These are phyloP conservation scores for Camellia japonica DNA, from an alignment of 148 eudicot species.

Conservation along the genomic window DNA sequence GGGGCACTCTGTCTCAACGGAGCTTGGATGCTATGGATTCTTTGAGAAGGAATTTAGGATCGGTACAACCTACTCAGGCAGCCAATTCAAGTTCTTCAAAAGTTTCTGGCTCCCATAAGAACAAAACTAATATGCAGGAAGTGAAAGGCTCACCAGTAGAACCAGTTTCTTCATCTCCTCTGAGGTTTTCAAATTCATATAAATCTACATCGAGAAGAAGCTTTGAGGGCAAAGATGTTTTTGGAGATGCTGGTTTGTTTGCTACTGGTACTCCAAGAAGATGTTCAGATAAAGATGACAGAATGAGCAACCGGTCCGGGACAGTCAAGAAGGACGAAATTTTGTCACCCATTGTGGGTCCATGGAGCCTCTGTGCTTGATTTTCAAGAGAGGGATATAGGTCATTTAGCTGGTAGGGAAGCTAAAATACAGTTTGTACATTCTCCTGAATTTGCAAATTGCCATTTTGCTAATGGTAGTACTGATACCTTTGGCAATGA, in stretches of 20 bases:
- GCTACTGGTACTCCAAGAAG: constrained; percentile 31
- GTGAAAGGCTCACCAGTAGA: constrained; percentile 86
- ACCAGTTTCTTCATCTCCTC: constrained; percentile 94
- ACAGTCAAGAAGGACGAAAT: constrained; percentile 28
- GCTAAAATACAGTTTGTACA: constrained; percentile 15
- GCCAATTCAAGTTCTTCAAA: constrained; percentile 95
- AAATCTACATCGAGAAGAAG: constrained; percentile 32
- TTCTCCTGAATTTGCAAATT: constrained; percentile 22
- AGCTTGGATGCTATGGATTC: constrained; percentile 35
- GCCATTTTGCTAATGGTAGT: constrained; percentile 18
- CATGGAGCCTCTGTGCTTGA: constrained; percentile 23
- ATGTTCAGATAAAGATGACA: constrained; percentile 36
- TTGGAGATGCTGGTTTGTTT: constrained; percentile 26
- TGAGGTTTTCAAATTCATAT: constrained; percentile 52
- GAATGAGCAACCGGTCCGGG: constrained; percentile 28
- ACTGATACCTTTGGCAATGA: constrained; percentile 25
- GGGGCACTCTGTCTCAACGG: constrained; percentile 17
- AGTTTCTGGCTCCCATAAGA: constrained; percentile 72
- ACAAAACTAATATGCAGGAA: constrained; percentile 50
- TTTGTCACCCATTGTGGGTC: constrained; percentile 26
- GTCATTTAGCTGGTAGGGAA: constrained; percentile 21
- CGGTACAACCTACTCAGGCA: constrained; percentile 51
- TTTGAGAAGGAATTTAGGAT: constrained; percentile 39
- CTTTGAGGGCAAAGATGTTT: constrained; percentile 31
- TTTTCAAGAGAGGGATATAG: constrained; percentile 26